Base-by-base conservation (phyloP, 805 yeast species). In the Cyberlindnera maclurae region DNA sequence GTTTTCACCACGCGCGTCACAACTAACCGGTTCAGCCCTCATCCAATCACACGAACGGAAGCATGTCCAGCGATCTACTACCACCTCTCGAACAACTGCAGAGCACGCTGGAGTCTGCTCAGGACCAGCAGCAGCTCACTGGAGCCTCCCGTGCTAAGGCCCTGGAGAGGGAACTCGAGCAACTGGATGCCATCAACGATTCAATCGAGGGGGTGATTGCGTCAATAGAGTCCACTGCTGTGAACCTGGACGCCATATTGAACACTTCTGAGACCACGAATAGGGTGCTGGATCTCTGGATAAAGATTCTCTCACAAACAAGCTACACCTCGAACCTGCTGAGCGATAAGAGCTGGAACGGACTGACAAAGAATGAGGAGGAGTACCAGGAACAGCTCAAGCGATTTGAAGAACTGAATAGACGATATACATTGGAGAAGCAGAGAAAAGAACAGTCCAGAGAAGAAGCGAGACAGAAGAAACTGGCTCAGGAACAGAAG, bases 271-370 rank as follows among this genome's bases (percentile, higher is more conserved):
- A 64, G 29, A 67, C 69, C 24, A 69, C 79, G 0, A 67, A 73
- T 39, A 62, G 63, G 18, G 59, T 79, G 18, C 56, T 79, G 17
- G 79, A 73, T 40, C 66, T 75, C 16, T 79, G 83, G 83, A 68
- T 74, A 37, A 65, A 70, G 44, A 77, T 79, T 35, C 65, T 79
- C 15, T 76, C 82, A 12, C 83, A 79, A 49, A 73, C 82, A 16
- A 70, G 71, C 27, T 73, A 75, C 49, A 71, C 79, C 4, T 62
- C 67, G 20, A 66, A 69, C 9, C 54, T 75, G 15, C 60, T 77
- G 45, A 63, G 64, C 37, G 69, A 70, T 39, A 46, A 50, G 20
- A 61, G 61, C 35, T 63, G 75, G 67, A 57, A 61, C 36, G 71
- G 71, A 1, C 26, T 45, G 2, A 38, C 54, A 3, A 54, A 46